These are phyloP conservation scores for Trametes sanguinea DNA, from an alignment of 768 basidiomycete species.

Conservation along the genomic window DNA sequence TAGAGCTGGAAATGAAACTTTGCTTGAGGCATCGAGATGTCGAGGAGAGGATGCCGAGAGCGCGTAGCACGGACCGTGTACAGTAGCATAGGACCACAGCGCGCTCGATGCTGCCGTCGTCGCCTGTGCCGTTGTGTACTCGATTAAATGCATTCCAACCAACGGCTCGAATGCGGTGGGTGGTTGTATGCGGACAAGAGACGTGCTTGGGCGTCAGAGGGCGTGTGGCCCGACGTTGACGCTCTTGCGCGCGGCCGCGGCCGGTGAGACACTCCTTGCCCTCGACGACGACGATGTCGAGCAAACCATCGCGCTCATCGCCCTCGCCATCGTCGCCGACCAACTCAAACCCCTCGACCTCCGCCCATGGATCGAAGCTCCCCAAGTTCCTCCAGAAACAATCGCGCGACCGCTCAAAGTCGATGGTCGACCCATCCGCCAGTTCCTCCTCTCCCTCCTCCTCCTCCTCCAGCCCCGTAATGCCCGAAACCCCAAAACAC, in stretches of 20 bases:
- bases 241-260: slow-evolving; percentile 10
- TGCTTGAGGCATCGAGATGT: too few relatives aligned
- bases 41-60: too few relatives aligned
- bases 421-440: slow-evolving; percentile 43
- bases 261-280: slow-evolving; percentile 14
- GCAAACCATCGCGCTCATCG: slow-evolving; percentile 46
- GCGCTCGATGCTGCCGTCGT: too few relatives aligned
- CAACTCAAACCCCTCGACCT: slow-evolving; percentile 20
- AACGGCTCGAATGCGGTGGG: too few relatives aligned
- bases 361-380: slow-evolving; percentile 52
- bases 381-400: slow-evolving; percentile 71
- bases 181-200: too few relatives aligned
- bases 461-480: slow-evolving; percentile 37
- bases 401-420: slow-evolving; percentile 60
- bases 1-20: too few relatives aligned
- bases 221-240: slow-evolving; percentile 6
- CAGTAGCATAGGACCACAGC: too few relatives aligned
- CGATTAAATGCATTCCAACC: too few relatives aligned
- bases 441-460: slow-evolving; percentile 40
- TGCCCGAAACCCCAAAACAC: slow-evolving; percentile 33
- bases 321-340: slow-evolving; percentile 45
- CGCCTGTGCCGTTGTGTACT: too few relatives aligned
- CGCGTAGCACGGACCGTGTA: too few relatives aligned
- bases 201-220: neutral
- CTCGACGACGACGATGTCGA: slow-evolving; percentile 45